Percentiles rank a stretch among this genome's conserved stretches.
phyloP scores from a whole-genome alignment of 1,284 basidiomycete genomes.

The Blastosporella zonata region DNA sequence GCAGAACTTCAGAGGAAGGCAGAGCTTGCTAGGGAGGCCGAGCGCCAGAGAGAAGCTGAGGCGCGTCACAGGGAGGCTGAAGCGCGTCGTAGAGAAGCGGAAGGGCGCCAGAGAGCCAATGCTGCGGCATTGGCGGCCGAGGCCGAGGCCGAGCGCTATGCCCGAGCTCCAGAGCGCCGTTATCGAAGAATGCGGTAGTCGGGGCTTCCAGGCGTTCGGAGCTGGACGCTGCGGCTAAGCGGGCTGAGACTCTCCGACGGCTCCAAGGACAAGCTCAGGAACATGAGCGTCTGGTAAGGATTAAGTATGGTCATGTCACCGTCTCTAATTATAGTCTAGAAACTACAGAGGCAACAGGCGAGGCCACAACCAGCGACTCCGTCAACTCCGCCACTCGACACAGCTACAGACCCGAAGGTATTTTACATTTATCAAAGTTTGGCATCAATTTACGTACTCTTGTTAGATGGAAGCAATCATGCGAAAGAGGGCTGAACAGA shows the following conservation, averaged over 20 bases:
- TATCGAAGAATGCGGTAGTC: no score
- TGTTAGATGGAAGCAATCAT: constrained; percentile 23
- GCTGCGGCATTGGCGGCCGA: neutral
- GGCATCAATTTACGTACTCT: neutral
- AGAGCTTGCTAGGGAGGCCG: neutral
- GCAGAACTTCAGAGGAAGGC: neutral
- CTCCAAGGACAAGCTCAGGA: constrained; percentile 24
- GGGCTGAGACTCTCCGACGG: constrained; percentile 22
- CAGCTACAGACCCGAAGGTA: constrained; percentile 8
- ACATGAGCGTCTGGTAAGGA: constrained; percentile 19
- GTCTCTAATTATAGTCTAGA: neutral
- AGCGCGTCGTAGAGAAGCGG: neutral
- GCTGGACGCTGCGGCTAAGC: constrained; percentile 19
- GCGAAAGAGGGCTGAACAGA: constrained; percentile 31
- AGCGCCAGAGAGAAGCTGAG: neutral
- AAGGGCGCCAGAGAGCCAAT: neutral
- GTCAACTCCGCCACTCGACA: neutral
- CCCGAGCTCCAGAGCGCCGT: neutral
- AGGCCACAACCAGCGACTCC: neutral
- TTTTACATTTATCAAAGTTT: neutral
- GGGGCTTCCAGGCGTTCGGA: neutral
- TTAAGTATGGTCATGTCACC: neutral
- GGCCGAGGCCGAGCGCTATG: neutral
- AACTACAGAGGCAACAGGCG: constrained; percentile 7
- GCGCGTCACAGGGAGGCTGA: neutral